Base-by-base conservation (phyloP, 2,329 filamentous ascomycete genomes). In the Myriosclerotinia duriaeana region DNA sequence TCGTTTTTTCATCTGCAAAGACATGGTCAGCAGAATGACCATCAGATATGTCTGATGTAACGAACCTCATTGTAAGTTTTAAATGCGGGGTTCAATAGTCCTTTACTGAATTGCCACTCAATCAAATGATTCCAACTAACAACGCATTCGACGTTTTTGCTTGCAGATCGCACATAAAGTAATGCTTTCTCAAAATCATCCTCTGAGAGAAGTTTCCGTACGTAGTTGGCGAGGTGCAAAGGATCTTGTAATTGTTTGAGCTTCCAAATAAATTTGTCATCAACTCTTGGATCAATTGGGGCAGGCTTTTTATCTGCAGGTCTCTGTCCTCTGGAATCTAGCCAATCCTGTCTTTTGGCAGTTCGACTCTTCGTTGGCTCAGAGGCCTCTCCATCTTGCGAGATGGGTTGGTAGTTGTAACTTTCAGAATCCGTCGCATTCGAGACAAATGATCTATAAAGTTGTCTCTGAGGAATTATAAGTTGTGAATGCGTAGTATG, bases 41-140 rank as follows among this genome's bases (percentile, higher is more conserved):
- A n/a, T 17, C 3, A 17, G 15, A n/a, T 36, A 34, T 17, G 1
- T 5, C 9, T 26, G 14, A 17, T 50, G 20, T 44, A 46, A 65
- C 81, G 69, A 77, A 91, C 90, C 77, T 98, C 94, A 77, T 97
- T 97, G 80, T 88, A 97, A n/a, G 92, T 81, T 78, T 90, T 93
- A 66, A 96, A 79, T 22, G 91, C 93, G 26, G 81, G 79, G 68
- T 83, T 82, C 44, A 92, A 77, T 62, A 83, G 83, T 53, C 85
- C 81, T 34, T 86, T 80, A 53, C 83, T 78, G 76, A 97, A 79
- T 69, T 86, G 81, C 77, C 92, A 87, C 66, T 89, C 84, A 66
- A 99, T 88, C 54, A 97, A 78, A 74, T 91, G 86, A 78, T 98
- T 98, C 93, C 94, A 99, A 67, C 90, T 88, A 67, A 96, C 93